Evolutionary conservation across 169 alveolate species (phyloP), one percentile per base, ranked within the genome.

Genomic region (Miamiensis avidus): DNA sequence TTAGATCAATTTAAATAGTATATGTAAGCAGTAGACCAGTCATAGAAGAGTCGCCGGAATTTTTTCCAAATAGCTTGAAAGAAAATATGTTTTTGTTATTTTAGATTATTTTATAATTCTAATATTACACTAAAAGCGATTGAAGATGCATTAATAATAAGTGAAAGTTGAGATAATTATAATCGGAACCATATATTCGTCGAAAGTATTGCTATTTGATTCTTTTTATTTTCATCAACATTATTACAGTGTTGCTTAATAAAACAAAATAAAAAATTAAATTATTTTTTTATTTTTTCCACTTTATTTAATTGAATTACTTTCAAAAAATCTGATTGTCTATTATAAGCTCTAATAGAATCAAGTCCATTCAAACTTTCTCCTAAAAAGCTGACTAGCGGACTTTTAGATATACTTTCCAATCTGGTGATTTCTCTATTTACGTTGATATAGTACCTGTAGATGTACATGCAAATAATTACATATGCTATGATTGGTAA

Each of bases 361-460:
- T 89, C 34, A n/a, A 82, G 76, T 27, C 97, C 97, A 65, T 85
- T 75, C 28, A 93, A 76, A 30, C 97, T 94, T 87, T 95, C 98
- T 31, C 95, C 78, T 32, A 93, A 87, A 74, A 77, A 84, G 74
- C 87, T 81, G 11, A 91, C 76, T 0, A 93, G 76, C 0, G 97
- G 97, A 74, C 87, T 49, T 75, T 89, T 88, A 34, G 92, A 88
- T 25, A 90, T 78, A 32, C 88, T 78, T 79, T 92, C 96, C 31
- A 94, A 33, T 78, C 97, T 82, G 27, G 83, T 77, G 0, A 89
- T 81, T 78, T 94, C 97, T 74, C 94, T 87, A 33, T 65, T 49
- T 15, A 91, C 79, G 33, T 82, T 32, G 76, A 90, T 76, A 69
- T 86, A 86, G 29, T 81, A 75, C 34, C 75, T 20, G 28, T 82